These are phyloP conservation scores for Cercophora scortea DNA, from an alignment of 495 filamentous ascomycete species.

Conservation along the genomic window DNA sequence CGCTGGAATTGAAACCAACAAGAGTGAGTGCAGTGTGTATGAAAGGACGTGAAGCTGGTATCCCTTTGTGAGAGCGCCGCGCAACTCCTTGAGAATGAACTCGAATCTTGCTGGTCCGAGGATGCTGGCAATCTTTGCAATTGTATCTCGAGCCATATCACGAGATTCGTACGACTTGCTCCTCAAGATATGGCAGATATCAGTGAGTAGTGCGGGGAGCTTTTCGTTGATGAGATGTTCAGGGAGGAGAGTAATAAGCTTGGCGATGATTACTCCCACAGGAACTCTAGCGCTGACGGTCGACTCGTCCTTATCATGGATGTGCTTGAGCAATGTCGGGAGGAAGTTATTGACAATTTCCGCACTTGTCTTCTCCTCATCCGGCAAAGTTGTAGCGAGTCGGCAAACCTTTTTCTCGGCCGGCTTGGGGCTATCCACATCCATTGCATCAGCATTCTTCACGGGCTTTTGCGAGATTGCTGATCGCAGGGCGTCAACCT, in stretches of 20 bases:
- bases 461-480: conserved; percentile 36
- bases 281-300: conserved; percentile 82
- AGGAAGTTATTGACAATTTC: conserved; percentile 71
- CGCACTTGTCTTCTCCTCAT: conserved; percentile 57
- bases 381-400: conserved; percentile 61
- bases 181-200: conserved; percentile 85
- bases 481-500: conserved; percentile 62
- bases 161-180: conserved; percentile 82
- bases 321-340: conserved; percentile 65
- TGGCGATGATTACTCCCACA: background rate
- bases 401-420: conserved; percentile 14
- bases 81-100: conserved; percentile 88
- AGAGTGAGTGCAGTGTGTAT: conserved; percentile 87
- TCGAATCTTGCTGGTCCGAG: conserved; percentile 76
- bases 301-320: conserved; percentile 89
- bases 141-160: conserved; percentile 81
- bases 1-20: conserved; percentile 64
- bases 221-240: conserved; percentile 58
- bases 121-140: conserved; percentile 70
- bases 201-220: conserved; percentile 75
- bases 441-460: conserved; percentile 27
- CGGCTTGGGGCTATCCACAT: conserved; percentile 26
- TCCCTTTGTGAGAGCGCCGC: conserved; percentile 69
- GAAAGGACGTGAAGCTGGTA: conserved; percentile 95
- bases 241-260: conserved; percentile 52